Evolutionary conservation across 768 basidiomycete species (phyloP), one percentile per base, ranked within the genome.

Genomic region (Amanita muscaria): DNA sequence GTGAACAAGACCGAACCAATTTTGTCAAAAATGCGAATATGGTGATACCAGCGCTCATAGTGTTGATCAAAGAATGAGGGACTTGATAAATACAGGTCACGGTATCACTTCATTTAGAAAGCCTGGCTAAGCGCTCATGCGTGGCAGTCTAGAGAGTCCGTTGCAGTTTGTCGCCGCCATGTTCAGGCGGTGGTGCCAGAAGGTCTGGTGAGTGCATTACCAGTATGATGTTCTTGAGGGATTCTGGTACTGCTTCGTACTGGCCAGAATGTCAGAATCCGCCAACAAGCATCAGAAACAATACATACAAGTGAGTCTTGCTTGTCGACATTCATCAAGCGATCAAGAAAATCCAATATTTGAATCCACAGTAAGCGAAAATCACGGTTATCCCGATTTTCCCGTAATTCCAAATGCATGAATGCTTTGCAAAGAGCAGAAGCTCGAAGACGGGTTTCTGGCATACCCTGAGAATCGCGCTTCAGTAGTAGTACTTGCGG

Each of bases 221-320:
- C 38, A 98, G 74, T 12, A 99, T 66, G 39, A 94, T 88, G 56
- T 98, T 98, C 67, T 97, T 98, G 54, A 99, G 73, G 1, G 92
- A 93, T 63, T 99, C 96, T 1, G 90, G 91, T 15, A 96, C 75
- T 0, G 94, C 94, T 60, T 99, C 96, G 59, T 83, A 83, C 94
- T 98, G 53, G 14, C 9, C 18, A 25, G 44, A 44, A 42, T 24
- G 37, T 11, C 24, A 9, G 18, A 37, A 5, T 4, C 12, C 4
- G 39, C 9, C 16, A 12, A 16, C 5, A 41, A 34, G 8, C 18
- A 27, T 8, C 18, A n/a, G 22, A 35, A 71, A n/a, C n/a, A n/a
- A n/a, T n/a, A n/a, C 85, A 55, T 52, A 94, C 94, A 67, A 96
- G 62, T 56, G 90, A 88, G 57, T 92, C 93, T 34, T 79, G 74